Evolutionary conservation across 73 alveolate genomes (phyloP).

Genomic region (Tetrahymena thermophila): DNA sequence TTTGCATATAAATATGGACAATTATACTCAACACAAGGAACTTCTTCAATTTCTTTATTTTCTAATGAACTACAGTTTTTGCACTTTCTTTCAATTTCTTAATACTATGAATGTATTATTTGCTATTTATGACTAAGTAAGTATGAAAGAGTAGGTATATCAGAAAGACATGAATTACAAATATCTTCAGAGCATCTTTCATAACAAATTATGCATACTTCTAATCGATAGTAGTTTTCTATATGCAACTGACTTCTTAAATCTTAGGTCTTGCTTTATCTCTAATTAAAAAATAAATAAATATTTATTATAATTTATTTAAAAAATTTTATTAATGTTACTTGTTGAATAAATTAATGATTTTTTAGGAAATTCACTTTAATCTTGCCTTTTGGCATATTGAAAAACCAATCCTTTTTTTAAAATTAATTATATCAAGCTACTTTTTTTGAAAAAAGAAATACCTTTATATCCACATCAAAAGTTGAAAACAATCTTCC

Average conservation of each 20-base stretch:
- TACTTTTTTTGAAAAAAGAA: neutral
- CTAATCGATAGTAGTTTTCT: neutral
- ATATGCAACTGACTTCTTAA: neutral
- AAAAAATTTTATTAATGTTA: neutral
- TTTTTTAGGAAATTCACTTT: neutral
- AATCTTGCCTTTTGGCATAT: neutral
- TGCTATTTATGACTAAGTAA: neutral
- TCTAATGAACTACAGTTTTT: neutral
- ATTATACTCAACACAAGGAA: neutral
- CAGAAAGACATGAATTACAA: neutral
- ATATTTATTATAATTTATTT: neutral
- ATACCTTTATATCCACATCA: slow-evolving; percentile 74
- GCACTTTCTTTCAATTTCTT: neutral
- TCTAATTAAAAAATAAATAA: neutral
- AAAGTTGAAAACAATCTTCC: slow-evolving; percentile 76
- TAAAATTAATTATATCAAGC: neutral
- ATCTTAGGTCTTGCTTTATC: neutral
- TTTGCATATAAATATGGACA: neutral
- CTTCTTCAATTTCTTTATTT: neutral
- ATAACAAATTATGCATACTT: neutral
- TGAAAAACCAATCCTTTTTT: neutral
- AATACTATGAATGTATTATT: neutral
- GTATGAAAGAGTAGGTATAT: neutral
- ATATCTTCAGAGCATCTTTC: neutral
- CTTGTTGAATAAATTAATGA: neutral